A percentile compares a stretch with the other conserved stretches of the same genome.
Conservation (phyloP, 306 rosid genomes). For the Astragalus membranaceus region DNA sequence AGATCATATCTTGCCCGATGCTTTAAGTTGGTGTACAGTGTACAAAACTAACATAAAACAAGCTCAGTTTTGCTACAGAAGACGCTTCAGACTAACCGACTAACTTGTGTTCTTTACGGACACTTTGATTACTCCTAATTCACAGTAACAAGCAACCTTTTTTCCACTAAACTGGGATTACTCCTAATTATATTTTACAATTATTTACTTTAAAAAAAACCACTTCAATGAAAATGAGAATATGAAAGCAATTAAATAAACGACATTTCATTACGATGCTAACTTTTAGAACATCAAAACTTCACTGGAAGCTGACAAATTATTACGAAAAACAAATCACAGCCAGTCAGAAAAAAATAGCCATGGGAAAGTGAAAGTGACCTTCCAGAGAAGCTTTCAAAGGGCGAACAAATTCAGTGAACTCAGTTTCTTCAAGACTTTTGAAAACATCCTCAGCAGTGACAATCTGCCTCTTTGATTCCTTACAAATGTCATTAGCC, state of each 20-base stretch:
- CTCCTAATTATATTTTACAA: neutral
- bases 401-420: slow-evolving; percentile 60
- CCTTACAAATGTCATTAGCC: slow-evolving; percentile 90
- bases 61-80: neutral
- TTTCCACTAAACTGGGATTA: neutral
- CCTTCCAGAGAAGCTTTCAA: slow-evolving; percentile 73
- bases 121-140: neutral
- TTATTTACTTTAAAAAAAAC: neutral
- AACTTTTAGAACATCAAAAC: neutral
- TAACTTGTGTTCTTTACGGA: neutral
- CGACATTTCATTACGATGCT: neutral
- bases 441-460: slow-evolving; percentile 70
- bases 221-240: neutral
- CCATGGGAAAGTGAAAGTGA: neutral
- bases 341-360: neutral
- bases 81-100: neutral
- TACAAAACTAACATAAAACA: neutral
- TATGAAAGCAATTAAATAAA: neutral
- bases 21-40: neutral
- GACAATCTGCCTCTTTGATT: slow-evolving; percentile 81
- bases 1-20: neutral
- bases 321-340: neutral
- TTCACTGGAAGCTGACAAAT: neutral
- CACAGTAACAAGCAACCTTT: neutral
- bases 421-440: slow-evolving; percentile 88